Evolutionary conservation across 2,329 filamentous ascomycete species (phyloP), one percentile per base, ranked within the genome.

Genomic region (Balansia obtecta): DNA sequence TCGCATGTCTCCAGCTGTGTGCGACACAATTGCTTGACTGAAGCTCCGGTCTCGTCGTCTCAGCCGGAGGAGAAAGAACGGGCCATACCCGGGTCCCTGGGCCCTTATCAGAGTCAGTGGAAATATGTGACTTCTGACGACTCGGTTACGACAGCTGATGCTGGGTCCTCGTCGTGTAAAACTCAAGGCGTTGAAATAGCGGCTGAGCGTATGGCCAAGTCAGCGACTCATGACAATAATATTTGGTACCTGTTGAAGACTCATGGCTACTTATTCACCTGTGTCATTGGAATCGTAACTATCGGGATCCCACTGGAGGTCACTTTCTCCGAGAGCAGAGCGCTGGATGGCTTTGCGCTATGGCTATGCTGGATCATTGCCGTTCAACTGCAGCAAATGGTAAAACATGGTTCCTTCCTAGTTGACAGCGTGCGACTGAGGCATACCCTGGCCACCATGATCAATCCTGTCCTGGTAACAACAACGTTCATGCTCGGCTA

Each of bases 281-380:
- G 56, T 3, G 56, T 71, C 41, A 32, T 64, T 7, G 52, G 60
- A 9, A 61, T 70, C 10, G 55, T 69, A 3, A 33, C 61, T 1
- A 34, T 74, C 8, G 73, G 72, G 2, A 52, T 72, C 0, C 74
- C 74, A 0, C 52, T 76, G 0, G 67, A 71, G 0, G 55, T 60
- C 2, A 40, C 51, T 0, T 54, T 56, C 0, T 51, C 58, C 2
- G 66, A 69, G 47, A 65, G 70, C 20, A 63, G 68, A 0, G 57
- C 68, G 2, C 64, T 79, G 4, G 70, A 79, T 38, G 70, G 70
- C 0, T 69, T 68, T 22, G 62, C 71, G 12, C 61, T 79, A 4
- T 70, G 74, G 57, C 70, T 73, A 39, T 54, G 73, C 41, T 81
- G 78, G 77, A 65, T 71, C 11, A 58, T 62, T 15, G 65, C 67